These are phyloP conservation scores for Oryza meridionalis DNA, from an alignment of 176 grass and related monocot species.

Conservation along the genomic window DNA sequence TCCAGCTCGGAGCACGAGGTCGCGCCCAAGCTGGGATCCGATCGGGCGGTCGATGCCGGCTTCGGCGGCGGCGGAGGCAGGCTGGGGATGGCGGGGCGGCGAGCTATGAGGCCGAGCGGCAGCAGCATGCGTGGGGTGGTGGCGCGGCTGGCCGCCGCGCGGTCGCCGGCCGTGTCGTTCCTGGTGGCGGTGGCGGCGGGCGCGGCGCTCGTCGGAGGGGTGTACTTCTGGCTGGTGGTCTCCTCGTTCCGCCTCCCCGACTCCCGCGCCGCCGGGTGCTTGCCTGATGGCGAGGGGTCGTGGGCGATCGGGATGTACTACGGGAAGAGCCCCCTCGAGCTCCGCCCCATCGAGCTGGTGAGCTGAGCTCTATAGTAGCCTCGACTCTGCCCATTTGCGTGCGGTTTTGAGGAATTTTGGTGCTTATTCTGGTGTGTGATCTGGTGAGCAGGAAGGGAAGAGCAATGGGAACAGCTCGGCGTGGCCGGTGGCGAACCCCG, in stretches of 20 bases:
- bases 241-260: constrained; percentile 77
- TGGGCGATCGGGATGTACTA: constrained; percentile 95
- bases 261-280: constrained; percentile 50
- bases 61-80: not conserved
- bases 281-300: constrained; percentile 86
- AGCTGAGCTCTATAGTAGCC: not conserved
- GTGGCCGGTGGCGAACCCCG: constrained; percentile 95
- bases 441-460: constrained; percentile 61
- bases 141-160: not conserved
- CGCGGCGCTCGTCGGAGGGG: constrained; percentile 55
- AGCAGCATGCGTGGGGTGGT: constrained; percentile 34
- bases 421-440: constrained; percentile 12
- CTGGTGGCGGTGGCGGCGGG: constrained; percentile 48
- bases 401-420: not conserved
- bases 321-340: constrained; percentile 76
- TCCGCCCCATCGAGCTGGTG: constrained; percentile 94
- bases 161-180: constrained; percentile 51
- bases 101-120: constrained; percentile 37
- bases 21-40: constrained; percentile 20
- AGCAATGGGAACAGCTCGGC: constrained; percentile 88
- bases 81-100: constrained; percentile 45
- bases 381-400: not conserved
- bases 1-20: constrained; percentile 12
- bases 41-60: constrained; percentile 57
- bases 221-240: constrained; percentile 82